Base-by-base conservation (phyloP, 2,329 filamentous ascomycete genomes). In the Albophoma yamanashiensis region DNA sequence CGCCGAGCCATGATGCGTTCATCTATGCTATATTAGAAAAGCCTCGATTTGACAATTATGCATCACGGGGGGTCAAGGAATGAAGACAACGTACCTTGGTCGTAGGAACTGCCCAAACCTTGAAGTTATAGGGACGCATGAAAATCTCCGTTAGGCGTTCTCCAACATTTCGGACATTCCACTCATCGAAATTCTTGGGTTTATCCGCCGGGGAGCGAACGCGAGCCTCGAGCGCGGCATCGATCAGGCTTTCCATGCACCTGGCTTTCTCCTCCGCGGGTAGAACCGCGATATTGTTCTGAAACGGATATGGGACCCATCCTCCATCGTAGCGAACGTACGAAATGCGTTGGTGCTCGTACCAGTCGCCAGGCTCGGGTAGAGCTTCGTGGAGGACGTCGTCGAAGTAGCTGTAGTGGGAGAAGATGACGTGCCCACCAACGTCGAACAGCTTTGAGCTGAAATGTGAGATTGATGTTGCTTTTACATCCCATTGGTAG, bases 381-480 rank as follows among this genome's bases (percentile, higher is more conserved):
- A 99, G 87, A 58, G 94, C 94, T 83, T 99, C 94, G 75, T 97
- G 85, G 74, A 99, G 88, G 82, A 90, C 95, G 82, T 99, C 94
- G 79, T 99, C 94, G 76, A 99, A 99, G 86, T 99, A 99, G 82
- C 97, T 97, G 89, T 99, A 99, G 85, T 97, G 92, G 69, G 92
- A 97, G 85, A 97, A 97, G 80, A 97, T 97, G 78, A 97, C 92
- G 79, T 97, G 92, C 69, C 92, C 92, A 74, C 92, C 92, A 69
- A 99, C 94, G 79, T 99, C 94, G 84, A 97, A 99, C 70, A 99
- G 86, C 93, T 96, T 25, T 47, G 22, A 4, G 71, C 25, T 36
- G 14, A 8, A 8, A 4, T 12, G 38, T 56, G 42, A 62, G 57
- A 69, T 31, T 31, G 27, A 31, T 61, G 60, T 55, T 64, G 61